Evolutionary conservation across 495 filamentous ascomycete genomes (phyloP), one percentile per base, ranked within the genome.

Genomic region (Trichoderma gamsii): DNA sequence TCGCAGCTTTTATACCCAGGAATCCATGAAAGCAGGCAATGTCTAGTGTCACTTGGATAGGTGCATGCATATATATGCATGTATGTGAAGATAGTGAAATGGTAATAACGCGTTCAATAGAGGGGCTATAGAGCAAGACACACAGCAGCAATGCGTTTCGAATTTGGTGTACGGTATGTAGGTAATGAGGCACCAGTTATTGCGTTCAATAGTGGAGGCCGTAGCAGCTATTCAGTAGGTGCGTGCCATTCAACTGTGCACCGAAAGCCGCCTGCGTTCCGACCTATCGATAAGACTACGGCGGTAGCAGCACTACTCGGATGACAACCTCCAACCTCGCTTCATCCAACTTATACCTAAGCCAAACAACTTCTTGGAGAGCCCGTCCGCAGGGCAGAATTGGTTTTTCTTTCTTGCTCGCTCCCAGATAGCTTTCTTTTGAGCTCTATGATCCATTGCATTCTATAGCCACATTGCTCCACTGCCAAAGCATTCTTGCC

Each of bases 331-430:
- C 27, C 56, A 32, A 32, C 56, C 27, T 13, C 56, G 3, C 12
- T 16, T 13, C 16, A 25, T 18, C 12, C 16, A 29, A 18, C 25
- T 61, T 21, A 29, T 25, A 61, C 56, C 56, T 61, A 13, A 32
- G 9, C 56, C 56, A 9, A 61, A 32, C 56, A 61, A 32, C 56
- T 29, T 61, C 27, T 61, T 61, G 56, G 56, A 61, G 27, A 61
- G 13, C 25, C 25, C 56, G 3, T 61, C 12, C 25, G 27, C 25
- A 61, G 27, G 56, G 27, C 25, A 13, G 16, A 61, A 32, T 8
- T 15, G 44, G 44, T 49, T 16, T 16, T n/a, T 7, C 35, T 13
- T 12, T 25, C 56, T 61, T n/a, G 49, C 21, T 52, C 49, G 25
- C 56, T 21, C 9, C 27, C 56, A 29, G 56, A 61, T 61, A 25